Evolutionary conservation across 768 basidiomycete species (phyloP).

Genomic region (Collybia nuda): DNA sequence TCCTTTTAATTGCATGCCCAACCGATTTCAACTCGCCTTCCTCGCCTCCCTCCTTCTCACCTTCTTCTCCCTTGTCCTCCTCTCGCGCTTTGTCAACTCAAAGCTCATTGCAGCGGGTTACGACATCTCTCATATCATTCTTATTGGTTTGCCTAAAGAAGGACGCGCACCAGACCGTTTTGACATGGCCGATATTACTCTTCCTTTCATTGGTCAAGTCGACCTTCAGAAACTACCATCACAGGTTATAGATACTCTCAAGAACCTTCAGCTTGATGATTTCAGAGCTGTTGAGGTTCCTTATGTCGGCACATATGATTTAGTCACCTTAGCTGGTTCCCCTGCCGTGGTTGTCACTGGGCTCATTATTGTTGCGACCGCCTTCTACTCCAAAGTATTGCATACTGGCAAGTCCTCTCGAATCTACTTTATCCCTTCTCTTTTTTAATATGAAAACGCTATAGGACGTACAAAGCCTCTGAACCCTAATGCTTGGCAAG

Average conservation of each 20-base stretch:
- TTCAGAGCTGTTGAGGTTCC: constrained; percentile 35
- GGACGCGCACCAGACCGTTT: no score
- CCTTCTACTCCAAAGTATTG: constrained; percentile 55
- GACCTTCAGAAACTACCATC: constrained; percentile 18
- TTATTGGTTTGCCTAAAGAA: constrained; percentile 51
- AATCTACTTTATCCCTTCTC: constrained; percentile 1
- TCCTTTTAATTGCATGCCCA: constrained; percentile 42
- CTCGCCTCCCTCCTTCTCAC: constrained; percentile 49
- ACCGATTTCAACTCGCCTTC: constrained; percentile 55
- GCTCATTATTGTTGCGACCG: constrained; percentile 44
- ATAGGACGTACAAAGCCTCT: constrained; percentile 66
- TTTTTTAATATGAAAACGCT: constrained; percentile 13
- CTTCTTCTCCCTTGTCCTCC: constrained; percentile 45
- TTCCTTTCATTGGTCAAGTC: constrained; percentile 13
- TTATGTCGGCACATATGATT: constrained; percentile 32
- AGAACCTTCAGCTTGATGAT: constrained; percentile 23
- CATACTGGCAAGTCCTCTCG: constrained; percentile 33
- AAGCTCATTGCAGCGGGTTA: constrained; percentile 55
- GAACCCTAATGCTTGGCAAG: constrained; percentile 74
- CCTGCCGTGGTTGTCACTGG: constrained; percentile 55
- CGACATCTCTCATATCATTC: constrained; percentile 58
- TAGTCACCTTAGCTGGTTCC: constrained; percentile 34
- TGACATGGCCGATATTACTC: neutral
- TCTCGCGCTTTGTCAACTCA: constrained; percentile 38
- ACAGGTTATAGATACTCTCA: constrained; percentile 13